Conservation (phyloP, 441 rosid genomes). For the Jatropha multifida region DNA sequence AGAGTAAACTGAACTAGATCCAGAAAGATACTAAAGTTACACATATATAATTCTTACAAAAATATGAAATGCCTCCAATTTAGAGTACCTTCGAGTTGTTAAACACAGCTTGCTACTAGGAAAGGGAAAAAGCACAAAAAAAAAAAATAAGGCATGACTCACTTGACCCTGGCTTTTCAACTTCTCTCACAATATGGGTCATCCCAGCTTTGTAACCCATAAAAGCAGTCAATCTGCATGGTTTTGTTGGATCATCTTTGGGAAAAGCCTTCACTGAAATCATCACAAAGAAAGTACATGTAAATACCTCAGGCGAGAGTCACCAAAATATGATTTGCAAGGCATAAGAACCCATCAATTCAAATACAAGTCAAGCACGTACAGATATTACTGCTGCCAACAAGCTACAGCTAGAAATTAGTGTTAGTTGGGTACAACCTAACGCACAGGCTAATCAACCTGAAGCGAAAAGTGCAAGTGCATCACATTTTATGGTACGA, state of each 20-base stretch:
- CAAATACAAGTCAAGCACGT: background rate
- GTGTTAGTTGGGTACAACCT: background rate
- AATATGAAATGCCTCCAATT: no score
- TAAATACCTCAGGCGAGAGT: background rate
- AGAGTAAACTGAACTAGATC: no score
- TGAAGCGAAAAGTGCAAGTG: background rate
- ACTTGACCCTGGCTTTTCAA: constrained; percentile 87
- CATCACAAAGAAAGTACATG: background rate
- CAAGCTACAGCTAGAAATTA: no score
- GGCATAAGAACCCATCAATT: background rate
- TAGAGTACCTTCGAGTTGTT: no score
- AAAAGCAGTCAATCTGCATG: constrained; percentile 79
- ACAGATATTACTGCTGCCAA: background rate
- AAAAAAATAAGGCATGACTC: background rate
- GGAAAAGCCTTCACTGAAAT: constrained; percentile 83
- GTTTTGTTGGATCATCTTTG: constrained; percentile 67
- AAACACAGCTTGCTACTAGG: no score
- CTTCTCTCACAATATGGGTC: constrained; percentile 90
- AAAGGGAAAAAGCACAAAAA: background rate
- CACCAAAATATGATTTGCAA: background rate
- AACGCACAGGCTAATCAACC: background rate
- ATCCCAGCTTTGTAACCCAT: constrained; percentile 91
- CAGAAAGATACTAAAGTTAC: no score
- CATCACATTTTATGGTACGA: background rate
- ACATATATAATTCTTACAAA: no score